Evolutionary conservation across 257 asterid species (phyloP), one percentile per base, ranked within the genome.

Genomic region (Fraxinus excelsior): DNA sequence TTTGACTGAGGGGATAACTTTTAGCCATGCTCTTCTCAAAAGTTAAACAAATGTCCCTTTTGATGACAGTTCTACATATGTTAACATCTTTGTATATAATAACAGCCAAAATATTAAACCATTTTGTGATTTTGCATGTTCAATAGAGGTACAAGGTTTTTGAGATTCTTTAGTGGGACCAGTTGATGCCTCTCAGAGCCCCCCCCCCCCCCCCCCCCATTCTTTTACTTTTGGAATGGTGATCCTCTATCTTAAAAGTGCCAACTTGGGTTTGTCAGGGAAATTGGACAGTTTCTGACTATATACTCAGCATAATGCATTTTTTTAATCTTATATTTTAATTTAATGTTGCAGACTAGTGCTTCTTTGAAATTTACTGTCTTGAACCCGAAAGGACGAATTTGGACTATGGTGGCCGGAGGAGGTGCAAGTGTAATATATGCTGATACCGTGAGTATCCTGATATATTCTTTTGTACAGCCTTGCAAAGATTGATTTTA

Each of bases 371-470:
- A 94, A 82, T 94, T 94, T 72, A 94, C 98, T 37, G 97, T 94
- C 73, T 78, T 94, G 89, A 94, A 94, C 82, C 97, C 96, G 21
- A 91, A 94, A 92, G 98, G 97, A 28, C 93, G 98, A 60, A 94
- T 94, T 76, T 94, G 98, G 98, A 94, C 98, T 73, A 94, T 92
- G 98, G 98, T 94, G 42, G 98, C 98, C 79, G 97, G 98, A 73
- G 98, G 98, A 62, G 98, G 98, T 78, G 97, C 98, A 67, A 94
- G 98, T 84, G 98, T 94, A 21, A 94, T 94, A 67, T 94, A 90
- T 84, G 98, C 98, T 12, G 97, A 94, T 86, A 94, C 98, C 10
- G 98, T 91, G 78, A 91, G 98, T 81, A 21, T 64, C 73, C 79
- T 25, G 10, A 58, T 38, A 58, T 65, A 8, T 74, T 40, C 74